Evolutionary conservation across 805 yeast genomes (phyloP).

Genomic region (Sugiyamaella qingdaonensis): DNA sequence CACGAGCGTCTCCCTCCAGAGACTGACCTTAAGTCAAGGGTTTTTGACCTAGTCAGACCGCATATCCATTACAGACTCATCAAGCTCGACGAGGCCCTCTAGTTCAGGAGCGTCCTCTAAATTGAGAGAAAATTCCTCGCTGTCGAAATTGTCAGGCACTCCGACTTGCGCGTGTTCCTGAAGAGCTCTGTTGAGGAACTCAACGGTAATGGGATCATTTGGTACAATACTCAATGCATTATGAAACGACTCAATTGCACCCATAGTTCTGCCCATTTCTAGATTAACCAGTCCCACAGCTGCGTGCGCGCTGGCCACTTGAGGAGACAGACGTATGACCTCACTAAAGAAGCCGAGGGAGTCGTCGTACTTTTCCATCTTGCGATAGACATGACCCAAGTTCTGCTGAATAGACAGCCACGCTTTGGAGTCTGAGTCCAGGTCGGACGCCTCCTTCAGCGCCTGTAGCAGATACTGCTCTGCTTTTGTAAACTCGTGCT

Average conservation of each 20-base stretch:
- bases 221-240: slow-evolving; percentile 76
- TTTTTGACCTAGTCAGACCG: slow-evolving; percentile 8
- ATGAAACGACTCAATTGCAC: slow-evolving; percentile 75
- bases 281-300: slow-evolving; percentile 82
- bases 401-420: slow-evolving; percentile 84
- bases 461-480: slow-evolving; percentile 71
- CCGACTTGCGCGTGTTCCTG: slow-evolving; percentile 18
- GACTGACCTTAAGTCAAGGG: background rate
- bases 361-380: slow-evolving; percentile 54
- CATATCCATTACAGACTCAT: slow-evolving; percentile 4
- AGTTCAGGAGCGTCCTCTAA: slow-evolving; percentile 1
- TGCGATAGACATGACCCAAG: slow-evolving; percentile 82
- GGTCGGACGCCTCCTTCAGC: slow-evolving; percentile 56
- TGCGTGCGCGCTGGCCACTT: slow-evolving; percentile 70
- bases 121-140: background rate
- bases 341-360: slow-evolving; percentile 73
- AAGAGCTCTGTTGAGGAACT: slow-evolving; percentile 68
- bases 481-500: slow-evolving; percentile 60
- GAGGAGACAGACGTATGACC: slow-evolving; percentile 64
- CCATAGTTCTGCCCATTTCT: slow-evolving; percentile 56
- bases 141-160: background rate
- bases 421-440: slow-evolving; percentile 75
- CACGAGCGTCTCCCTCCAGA: background rate
- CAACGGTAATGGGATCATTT: slow-evolving; percentile 78
- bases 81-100: background rate